phyloP scores from a whole-genome alignment of 1,139 yeast species.

The Dujonia santamariae region DNA sequence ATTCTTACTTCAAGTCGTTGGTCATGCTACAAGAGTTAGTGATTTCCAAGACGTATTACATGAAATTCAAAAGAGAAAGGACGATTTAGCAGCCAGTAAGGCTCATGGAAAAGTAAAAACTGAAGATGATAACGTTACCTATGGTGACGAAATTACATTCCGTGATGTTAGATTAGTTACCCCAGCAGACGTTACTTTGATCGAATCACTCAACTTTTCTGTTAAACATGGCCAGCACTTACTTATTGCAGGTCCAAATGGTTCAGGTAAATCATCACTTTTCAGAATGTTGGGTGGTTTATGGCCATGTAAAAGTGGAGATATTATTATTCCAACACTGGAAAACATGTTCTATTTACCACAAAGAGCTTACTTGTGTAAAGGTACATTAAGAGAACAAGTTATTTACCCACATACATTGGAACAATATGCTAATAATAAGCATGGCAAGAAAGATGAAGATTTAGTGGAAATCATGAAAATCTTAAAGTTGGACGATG shows the following conservation, averaged over 20 bases:
- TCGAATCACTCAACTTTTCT: constrained; percentile 63
- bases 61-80: constrained; percentile 32
- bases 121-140: constrained; percentile 33
- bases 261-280: constrained; percentile 90
- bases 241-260: constrained; percentile 91
- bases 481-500: constrained; percentile 56
- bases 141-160: constrained; percentile 64
- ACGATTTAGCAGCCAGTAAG: constrained; percentile 5
- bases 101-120: constrained; percentile 14
- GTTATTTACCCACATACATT: constrained; percentile 80
- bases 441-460: constrained; percentile 48
- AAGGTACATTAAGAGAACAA: constrained; percentile 77
- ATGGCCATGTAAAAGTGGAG: constrained; percentile 78
- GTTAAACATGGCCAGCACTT: constrained; percentile 82
- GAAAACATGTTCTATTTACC: constrained; percentile 85
- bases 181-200: constrained; percentile 77
- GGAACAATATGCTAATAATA: constrained; percentile 47
- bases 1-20: constrained; percentile 79
- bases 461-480: constrained; percentile 62
- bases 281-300: constrained; percentile 89
- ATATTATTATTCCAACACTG: constrained; percentile 63
- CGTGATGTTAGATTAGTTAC: constrained; percentile 75
- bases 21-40: constrained; percentile 76
- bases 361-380: constrained; percentile 82
- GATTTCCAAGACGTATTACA: constrained; percentile 66